phyloP scores from a whole-genome alignment of 2,329 filamentous ascomycete genomes.

The Talaromyces sp. region DNA sequence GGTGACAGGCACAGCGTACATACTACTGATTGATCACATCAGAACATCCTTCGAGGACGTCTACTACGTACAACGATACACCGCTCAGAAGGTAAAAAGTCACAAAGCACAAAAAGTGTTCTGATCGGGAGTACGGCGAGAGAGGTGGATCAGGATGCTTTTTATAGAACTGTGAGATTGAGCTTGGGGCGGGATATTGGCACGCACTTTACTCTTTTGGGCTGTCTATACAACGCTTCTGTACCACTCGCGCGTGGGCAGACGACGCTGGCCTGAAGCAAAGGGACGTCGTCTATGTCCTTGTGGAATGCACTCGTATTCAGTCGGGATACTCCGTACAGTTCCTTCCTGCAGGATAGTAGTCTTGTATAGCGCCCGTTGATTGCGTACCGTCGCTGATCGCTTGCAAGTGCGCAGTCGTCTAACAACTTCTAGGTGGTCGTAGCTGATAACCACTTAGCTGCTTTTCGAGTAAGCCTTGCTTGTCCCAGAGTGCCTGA shows the following conservation, averaged over 20 bases:
- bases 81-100: not conserved
- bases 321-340: not conserved
- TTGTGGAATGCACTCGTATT: not conserved
- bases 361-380: not conserved
- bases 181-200: slow-evolving; percentile 1
- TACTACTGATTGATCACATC: too few species aligned
- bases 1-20: too few species aligned
- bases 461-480: too few species aligned
- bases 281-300: not conserved
- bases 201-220: not conserved
- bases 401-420: not conserved
- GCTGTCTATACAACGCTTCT: not conserved
- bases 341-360: slow-evolving; percentile 1
- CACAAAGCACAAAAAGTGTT: not conserved
- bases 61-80: not conserved
- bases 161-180: not conserved
- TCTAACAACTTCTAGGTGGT: too few species aligned
- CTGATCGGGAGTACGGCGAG: too few species aligned
- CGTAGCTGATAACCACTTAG: too few species aligned
- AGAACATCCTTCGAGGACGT: not conserved
- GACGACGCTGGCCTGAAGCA: not conserved
- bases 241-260: not conserved
- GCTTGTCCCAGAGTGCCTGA: too few species aligned
- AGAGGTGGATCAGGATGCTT: slow-evolving; percentile 1
- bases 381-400: not conserved